Conservation (phyloP, 2,329 filamentous ascomycete species). For the Aspergillus sp. region DNA sequence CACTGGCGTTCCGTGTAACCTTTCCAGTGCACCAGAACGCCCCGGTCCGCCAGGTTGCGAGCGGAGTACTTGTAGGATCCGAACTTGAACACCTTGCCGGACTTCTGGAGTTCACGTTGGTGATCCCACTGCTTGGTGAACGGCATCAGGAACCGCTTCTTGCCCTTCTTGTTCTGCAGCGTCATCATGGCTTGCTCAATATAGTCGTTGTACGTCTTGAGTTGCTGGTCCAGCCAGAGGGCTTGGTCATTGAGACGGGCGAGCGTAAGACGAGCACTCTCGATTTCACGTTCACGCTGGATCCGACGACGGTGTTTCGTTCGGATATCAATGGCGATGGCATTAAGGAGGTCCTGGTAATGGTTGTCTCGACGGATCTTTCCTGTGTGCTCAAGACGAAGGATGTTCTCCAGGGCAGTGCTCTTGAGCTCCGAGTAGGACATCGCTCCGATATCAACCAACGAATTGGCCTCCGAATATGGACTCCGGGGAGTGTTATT, state of each 20-base stretch:
- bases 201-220: conserved; percentile 98
- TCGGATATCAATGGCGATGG: conserved; percentile 91
- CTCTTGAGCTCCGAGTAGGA: conserved; percentile 88
- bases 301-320: conserved; percentile 91
- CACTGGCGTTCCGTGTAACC: conserved; percentile 75
- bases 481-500: conserved; percentile 64
- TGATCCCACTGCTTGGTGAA: conserved; percentile 99
- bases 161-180: conserved; percentile 91
- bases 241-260: conserved; percentile 54
- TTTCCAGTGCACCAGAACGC: conserved; percentile 85
- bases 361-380: conserved; percentile 79
- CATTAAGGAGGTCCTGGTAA: conserved; percentile 97
- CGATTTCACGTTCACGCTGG: conserved; percentile 83
- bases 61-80: conserved; percentile 97
- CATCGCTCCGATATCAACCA: conserved; percentile 84
- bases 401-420: conserved; percentile 86
- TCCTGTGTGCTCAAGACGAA: conserved; percentile 76
- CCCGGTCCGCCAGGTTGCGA: conserved; percentile 80
- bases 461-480: conserved; percentile 75
- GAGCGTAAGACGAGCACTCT: conserved; percentile 47
- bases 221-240: conserved; percentile 83
- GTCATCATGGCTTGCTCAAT: conserved; percentile 98
- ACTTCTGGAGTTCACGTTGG: conserved; percentile 86
- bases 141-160: conserved; percentile 86
- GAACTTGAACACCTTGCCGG: conserved; percentile 91